These are phyloP conservation scores for Vitis labrusca DNA, from an alignment of 164 flowering plant species.

Conservation along the genomic window DNA sequence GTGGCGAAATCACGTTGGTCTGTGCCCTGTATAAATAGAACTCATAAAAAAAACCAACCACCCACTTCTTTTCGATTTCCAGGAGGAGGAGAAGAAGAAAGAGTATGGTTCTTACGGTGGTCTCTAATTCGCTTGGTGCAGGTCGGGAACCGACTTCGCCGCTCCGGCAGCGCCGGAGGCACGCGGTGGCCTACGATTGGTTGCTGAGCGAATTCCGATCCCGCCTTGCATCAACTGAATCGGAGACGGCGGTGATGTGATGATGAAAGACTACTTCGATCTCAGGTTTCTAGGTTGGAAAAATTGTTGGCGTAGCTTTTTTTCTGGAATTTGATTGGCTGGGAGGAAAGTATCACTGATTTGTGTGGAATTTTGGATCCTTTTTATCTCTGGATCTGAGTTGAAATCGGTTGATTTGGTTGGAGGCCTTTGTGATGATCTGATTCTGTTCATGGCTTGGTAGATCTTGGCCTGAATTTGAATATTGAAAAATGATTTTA, in stretches of 20 bases:
- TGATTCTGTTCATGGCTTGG: no score
- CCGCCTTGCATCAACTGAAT: constrained; percentile 97
- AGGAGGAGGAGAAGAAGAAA: neutral
- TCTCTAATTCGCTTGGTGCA: constrained; percentile 93
- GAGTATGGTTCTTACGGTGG: constrained; percentile 32
- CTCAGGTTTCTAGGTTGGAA: neutral
- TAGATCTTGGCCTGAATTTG: no score
- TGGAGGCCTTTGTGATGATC: no score
- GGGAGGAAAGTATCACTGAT: no score
- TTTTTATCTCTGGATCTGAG: no score
- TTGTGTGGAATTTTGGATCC: no score
- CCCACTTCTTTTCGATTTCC: neutral
- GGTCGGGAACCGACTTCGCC: constrained; percentile 66
- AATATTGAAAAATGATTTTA: no score
- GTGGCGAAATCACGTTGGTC: constrained; percentile 18
- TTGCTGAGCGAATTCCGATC: constrained; percentile 31
- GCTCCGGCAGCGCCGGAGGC: neutral
- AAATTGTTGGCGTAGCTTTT: constrained; percentile 11
- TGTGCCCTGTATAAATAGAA: constrained; percentile 19
- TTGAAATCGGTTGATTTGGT: no score
- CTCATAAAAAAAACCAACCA: neutral
- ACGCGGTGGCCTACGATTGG: neutral
- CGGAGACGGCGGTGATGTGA: constrained; percentile 49
- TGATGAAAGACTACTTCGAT: constrained; percentile 10
- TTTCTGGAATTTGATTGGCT: neutral